Conservation (phyloP, 2,329 filamentous ascomycete genomes). For the Aphanoascus verrucosus region DNA sequence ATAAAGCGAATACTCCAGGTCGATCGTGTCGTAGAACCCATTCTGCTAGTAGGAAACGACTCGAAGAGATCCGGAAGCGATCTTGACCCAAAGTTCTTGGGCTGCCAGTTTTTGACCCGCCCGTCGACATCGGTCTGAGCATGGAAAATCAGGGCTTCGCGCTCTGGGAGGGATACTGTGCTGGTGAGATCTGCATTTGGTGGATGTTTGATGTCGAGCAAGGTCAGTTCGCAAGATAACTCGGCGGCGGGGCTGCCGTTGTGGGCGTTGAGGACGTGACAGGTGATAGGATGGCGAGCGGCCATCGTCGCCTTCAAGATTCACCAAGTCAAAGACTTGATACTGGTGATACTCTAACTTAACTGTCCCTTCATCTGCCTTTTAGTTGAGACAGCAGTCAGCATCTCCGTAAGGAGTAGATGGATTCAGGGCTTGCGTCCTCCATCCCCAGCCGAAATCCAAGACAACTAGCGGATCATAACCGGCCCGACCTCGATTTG, state of each 20-base stretch:
- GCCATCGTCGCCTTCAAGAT: slow-evolving; percentile 6
- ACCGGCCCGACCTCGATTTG: too few species aligned
- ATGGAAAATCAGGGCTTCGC: slow-evolving; percentile 24
- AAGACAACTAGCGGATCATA: too few species aligned
- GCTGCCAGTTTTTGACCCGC: slow-evolving; percentile 36
- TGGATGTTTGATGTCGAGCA: slow-evolving; percentile 46
- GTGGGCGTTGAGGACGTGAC: slow-evolving; percentile 41
- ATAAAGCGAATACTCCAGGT: slow-evolving; percentile 39
- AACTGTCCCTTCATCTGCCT: too few species aligned
- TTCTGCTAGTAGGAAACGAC: slow-evolving; percentile 16
- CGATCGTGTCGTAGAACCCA: slow-evolving; percentile 23
- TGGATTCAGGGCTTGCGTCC: too few species aligned
- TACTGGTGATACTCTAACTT: too few species aligned
- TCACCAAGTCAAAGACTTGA: too few species aligned
- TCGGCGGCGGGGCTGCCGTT: slow-evolving; percentile 36
- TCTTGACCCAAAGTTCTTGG: slow-evolving; percentile 17
- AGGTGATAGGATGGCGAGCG: slow-evolving; percentile 38
- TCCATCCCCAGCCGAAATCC: too few species aligned
- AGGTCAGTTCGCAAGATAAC: slow-evolving; percentile 41
- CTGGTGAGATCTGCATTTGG: not conserved
- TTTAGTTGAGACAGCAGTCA: too few species aligned
- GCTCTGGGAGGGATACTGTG: slow-evolving; percentile 6
- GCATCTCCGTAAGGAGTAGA: too few species aligned
- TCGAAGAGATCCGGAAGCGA: slow-evolving; percentile 14
- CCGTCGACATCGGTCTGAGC: slow-evolving; percentile 38